phyloP scores from a whole-genome alignment of 163 green algal species.

The Scenedesmus sp. region DNA sequence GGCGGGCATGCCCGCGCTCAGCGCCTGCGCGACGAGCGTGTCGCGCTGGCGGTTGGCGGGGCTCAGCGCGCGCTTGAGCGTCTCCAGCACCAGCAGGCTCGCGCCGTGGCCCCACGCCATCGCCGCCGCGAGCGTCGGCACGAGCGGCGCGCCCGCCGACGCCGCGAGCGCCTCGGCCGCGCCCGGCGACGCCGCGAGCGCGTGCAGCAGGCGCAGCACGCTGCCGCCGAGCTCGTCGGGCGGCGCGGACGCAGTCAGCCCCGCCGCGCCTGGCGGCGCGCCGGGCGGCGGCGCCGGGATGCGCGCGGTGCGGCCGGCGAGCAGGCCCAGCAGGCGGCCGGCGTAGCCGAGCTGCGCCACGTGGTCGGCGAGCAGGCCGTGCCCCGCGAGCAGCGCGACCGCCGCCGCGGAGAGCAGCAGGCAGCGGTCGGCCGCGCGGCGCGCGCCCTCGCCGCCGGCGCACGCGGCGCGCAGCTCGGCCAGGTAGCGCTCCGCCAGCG shows the following conservation, averaged over 20 bases:
- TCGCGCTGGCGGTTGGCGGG: constrained; percentile 67
- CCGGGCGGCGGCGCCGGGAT: neutral
- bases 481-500: constrained; percentile 68
- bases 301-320: constrained; percentile 47
- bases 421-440: constrained; percentile 20
- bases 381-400: constrained; percentile 69
- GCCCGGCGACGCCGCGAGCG: constrained; percentile 57
- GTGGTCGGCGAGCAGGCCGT: constrained; percentile 71
- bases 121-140: constrained; percentile 60
- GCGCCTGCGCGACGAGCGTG: constrained; percentile 65
- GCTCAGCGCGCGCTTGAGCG: constrained; percentile 66
- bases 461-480: constrained; percentile 47
- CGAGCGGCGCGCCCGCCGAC: constrained; percentile 24
- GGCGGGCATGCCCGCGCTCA: constrained; percentile 61
- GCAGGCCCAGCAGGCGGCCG: constrained; percentile 57
- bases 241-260: neutral
- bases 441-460: constrained; percentile 1
- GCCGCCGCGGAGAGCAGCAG: constrained; percentile 69
- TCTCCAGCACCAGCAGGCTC: constrained; percentile 73
- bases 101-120: constrained; percentile 68
- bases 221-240: constrained; percentile 70
- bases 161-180: constrained; percentile 69
- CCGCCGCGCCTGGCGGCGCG: constrained; percentile 58
- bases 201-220: constrained; percentile 72
- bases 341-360: constrained; percentile 71